These are phyloP conservation scores for Alternaria incomplexa DNA, from an alignment of 2,329 filamentous ascomycete genomes.

Conservation along the genomic window DNA sequence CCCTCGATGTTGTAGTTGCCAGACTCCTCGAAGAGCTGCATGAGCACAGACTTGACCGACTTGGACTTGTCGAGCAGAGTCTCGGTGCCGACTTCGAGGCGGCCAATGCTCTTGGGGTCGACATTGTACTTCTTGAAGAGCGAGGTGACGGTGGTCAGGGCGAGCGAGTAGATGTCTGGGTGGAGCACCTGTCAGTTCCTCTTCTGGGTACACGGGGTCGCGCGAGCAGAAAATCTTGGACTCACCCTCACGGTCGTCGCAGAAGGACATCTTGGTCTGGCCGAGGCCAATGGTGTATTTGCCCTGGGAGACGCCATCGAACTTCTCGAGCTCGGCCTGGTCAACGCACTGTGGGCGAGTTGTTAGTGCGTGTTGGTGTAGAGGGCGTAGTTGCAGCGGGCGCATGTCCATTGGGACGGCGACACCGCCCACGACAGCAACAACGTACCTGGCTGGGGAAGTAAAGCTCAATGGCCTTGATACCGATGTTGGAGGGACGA, in stretches of 20 bases:
- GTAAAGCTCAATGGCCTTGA: constrained; percentile 63
- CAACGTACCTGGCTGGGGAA: constrained; percentile 58
- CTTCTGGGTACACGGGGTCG: background rate
- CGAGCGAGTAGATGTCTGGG: constrained; percentile 61
- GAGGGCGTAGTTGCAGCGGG: constrained; percentile 5
- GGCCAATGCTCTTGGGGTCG: constrained; percentile 58
- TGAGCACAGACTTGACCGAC: constrained; percentile 61
- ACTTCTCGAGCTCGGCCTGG: constrained; percentile 61
- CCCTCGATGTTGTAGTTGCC: constrained; percentile 62
- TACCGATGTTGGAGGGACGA: constrained; percentile 58
- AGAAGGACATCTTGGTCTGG: constrained; percentile 63
- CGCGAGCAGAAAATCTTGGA: constrained; percentile 1
- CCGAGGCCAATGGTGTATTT: constrained; percentile 63
- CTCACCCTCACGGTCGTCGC: constrained; percentile 60
- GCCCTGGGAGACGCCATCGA: constrained; percentile 59
- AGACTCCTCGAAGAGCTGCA: constrained; percentile 59
- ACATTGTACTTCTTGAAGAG: constrained; percentile 61
- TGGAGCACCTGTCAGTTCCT: constrained; percentile 18
- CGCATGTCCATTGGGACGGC: background rate
- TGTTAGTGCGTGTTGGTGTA: constrained; percentile 16
- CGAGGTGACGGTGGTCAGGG: constrained; percentile 59
- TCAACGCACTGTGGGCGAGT: constrained; percentile 55
- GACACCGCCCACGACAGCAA: background rate
- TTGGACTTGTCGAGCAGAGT: constrained; percentile 63
- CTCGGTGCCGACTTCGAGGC: constrained; percentile 61